A percentile compares a stretch with the other conserved stretches of the same genome.
Conservation (phyloP, 2,329 filamentous ascomycete species). For the Grosmannia serpens region DNA sequence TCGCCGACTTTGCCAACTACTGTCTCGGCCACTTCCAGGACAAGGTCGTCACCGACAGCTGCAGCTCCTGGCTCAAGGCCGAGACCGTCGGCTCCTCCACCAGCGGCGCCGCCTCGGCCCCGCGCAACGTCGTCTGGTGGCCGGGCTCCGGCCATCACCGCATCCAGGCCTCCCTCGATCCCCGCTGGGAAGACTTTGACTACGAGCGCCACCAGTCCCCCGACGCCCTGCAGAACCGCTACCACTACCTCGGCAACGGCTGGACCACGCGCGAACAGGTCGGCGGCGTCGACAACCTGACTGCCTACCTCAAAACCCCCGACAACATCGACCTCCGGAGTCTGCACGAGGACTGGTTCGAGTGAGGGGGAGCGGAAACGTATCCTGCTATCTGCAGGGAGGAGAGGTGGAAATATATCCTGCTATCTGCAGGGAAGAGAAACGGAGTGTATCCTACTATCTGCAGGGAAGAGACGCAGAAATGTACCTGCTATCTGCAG, state of each 20-base stretch:
- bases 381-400: no score
- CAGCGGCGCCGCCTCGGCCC: no score
- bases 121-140: conserved; percentile 10
- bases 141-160: conserved; percentile 11
- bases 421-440: no score
- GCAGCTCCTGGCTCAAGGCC: conserved; percentile 12
- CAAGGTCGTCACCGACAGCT: conserved; percentile 6
- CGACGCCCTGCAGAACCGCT: conserved; percentile 7
- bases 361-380: not conserved
- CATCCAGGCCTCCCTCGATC: conserved; percentile 2
- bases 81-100: conserved; percentile 1
- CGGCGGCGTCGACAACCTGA: not conserved
- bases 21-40: conserved; percentile 6
- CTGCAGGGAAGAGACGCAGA: no score
- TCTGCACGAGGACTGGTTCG: not conserved
- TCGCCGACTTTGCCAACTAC: conserved; percentile 12
- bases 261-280: not conserved
- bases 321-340: not conserved
- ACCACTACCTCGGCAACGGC: conserved; percentile 11
- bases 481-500: no score
- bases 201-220: conserved; percentile 4
- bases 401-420: no score
- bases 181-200: conserved; percentile 12
- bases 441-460: no score
- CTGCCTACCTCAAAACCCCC: not conserved